These are phyloP conservation scores for Picochlorum sp. DNA, from an alignment of 139 green algal genomes.

Conservation along the genomic window DNA sequence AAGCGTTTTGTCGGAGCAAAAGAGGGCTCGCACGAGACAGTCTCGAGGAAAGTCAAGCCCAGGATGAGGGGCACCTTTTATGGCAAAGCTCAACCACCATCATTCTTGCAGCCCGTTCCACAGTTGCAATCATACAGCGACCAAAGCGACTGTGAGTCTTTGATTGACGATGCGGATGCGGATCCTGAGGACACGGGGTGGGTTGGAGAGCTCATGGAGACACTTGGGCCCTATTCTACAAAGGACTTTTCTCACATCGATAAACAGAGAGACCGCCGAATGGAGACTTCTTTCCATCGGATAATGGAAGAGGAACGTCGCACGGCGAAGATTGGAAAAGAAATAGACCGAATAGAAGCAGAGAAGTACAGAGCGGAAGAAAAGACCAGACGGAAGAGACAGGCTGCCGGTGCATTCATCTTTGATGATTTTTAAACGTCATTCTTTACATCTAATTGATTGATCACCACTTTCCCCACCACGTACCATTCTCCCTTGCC, in stretches of 20 bases:
- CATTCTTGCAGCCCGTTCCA: not conserved
- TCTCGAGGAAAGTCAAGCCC: not conserved
- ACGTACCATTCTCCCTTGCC: conserved; percentile 46
- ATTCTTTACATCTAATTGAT: too few species aligned
- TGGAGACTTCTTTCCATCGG: conserved; percentile 15
- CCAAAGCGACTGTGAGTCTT: conserved; percentile 2
- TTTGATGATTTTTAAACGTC: too few species aligned
- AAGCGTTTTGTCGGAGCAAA: too few species aligned
- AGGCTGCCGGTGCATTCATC: too few species aligned
- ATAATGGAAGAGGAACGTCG: not conserved
- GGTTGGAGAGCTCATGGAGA: not conserved
- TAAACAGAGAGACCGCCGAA: conserved; percentile 10
- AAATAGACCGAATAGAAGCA: conserved; percentile 8
- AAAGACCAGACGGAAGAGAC: not conserved
- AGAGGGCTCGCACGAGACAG: not conserved
- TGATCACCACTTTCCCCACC: conserved; percentile 7
- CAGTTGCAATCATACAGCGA: conserved; percentile 2
- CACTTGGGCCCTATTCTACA: conserved; percentile 13
- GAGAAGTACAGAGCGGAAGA: not conserved
- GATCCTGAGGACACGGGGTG: not conserved
- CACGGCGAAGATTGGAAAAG: not conserved
- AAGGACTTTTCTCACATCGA: conserved; percentile 20
- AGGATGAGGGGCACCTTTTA: conserved; percentile 8
- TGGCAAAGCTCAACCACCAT: conserved; percentile 7
- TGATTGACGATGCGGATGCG: conserved; percentile 1